Evolutionary conservation across 352 stramenopile genomes (phyloP), one percentile per base, ranked within the genome.

Genomic region (Globisporangium alternatum): DNA sequence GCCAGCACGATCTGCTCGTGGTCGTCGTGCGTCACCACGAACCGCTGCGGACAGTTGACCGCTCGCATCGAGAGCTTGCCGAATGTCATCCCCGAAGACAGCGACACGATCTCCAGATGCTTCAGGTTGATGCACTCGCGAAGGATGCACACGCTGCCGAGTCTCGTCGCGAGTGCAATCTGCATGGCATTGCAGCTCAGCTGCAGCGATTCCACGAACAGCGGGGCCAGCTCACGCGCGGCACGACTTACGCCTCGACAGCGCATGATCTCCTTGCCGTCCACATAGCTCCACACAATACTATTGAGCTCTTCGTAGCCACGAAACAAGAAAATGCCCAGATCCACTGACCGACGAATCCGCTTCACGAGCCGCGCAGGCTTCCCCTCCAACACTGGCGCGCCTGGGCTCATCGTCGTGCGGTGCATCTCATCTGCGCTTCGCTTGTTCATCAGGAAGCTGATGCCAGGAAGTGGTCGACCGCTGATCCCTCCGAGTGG

Each of bases 1-100:
- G 79, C 75, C 55, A 89, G 41, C 45, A 95, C 83, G 67, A 95
- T 95, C 73, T 92, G 74, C 66, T 95, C 86, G 67, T 95, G 86
- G 67, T 95, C 86, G 62, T 93, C 83, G 71, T 95, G 86, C 10
- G 86, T 95, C 52, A 95, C 86, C 1, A 93, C 86, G 37, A 95
- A 95, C 43, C 86, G 83, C 71, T 95, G 86, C 56, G 86, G 84
- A 37, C 86, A 95, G 66, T 95, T 86, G 21, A 78, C 87, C 9
- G 86, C 86, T 58, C 82, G 84, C 86, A 95, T 95, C 61, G 86
- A 95, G 2, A 89, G 67, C 66, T 91, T 89, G 28, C 86, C 83
- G 56, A 95, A 95, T 8, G 74, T 86, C 69, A 95, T 90, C 22
- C 86, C 86, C 12, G 86, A 85, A 8, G 86, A 89, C 39, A 95